Conservation (phyloP, 169 alveolate genomes). For the Plasmodium inui region DNA sequence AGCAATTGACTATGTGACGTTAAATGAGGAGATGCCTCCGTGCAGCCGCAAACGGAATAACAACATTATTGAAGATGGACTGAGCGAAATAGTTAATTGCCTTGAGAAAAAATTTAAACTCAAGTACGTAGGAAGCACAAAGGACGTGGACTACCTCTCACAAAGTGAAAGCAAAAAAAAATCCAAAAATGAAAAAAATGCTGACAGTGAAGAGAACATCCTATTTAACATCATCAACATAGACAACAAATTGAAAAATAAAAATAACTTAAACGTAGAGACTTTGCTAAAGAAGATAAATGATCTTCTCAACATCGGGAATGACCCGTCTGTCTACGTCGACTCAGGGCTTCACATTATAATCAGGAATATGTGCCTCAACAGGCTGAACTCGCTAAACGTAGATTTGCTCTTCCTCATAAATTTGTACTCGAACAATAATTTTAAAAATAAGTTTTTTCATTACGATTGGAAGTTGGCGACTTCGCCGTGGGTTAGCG, state of each 20-base stretch:
- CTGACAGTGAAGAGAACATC: conserved; percentile 34
- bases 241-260: conserved; percentile 44
- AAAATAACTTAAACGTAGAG: conserved; percentile 29
- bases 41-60: neutral
- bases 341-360: conserved; percentile 55
- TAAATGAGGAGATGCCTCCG: conserved; percentile 23
- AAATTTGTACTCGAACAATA: conserved; percentile 63
- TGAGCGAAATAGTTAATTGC: conserved; percentile 35
- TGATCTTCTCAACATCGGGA: conserved; percentile 21
- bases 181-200: conserved; percentile 21
- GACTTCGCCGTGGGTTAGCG: neutral
- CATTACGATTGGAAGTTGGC: conserved; percentile 21
- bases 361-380: conserved; percentile 40
- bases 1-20: conserved; percentile 35
- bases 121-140: conserved; percentile 34
- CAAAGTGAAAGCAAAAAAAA: conserved; percentile 8
- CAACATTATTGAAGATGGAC: conserved; percentile 22
- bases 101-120: conserved; percentile 45
- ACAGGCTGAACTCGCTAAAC: conserved; percentile 45
- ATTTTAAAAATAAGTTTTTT: conserved; percentile 55
- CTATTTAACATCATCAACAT: conserved; percentile 35
- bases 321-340: conserved; percentile 10
- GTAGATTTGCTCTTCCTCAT: conserved; percentile 57
- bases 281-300: conserved; percentile 35
- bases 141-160: neutral